A percentile compares a stretch with the other conserved stretches of the same genome.
Conservation (phyloP, 2,329 filamentous ascomycete genomes). For the Salinomyces thailandicus region DNA sequence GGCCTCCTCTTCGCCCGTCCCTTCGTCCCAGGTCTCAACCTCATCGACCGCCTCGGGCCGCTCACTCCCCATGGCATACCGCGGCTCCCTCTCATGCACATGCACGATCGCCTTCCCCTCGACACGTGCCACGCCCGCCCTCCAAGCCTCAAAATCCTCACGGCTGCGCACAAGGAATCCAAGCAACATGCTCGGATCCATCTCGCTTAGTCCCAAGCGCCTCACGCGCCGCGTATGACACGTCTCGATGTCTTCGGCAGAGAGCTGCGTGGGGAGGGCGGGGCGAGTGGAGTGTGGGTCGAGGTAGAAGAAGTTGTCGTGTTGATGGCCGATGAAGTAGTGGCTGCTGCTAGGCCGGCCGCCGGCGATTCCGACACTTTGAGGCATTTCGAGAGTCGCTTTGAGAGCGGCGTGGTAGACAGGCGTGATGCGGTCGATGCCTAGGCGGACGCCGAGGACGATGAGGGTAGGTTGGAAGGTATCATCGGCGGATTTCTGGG, state of each 20-base stretch:
- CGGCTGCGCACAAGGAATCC: conserved; percentile 79
- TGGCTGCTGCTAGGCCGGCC: conserved; percentile 85
- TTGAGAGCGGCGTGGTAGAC: conserved; percentile 95
- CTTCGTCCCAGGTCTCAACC: conserved; percentile 76
- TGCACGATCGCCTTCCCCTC: conserved; percentile 76
- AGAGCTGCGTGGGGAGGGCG: conserved; percentile 51
- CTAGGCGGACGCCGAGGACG: conserved; percentile 76
- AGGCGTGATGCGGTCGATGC: conserved; percentile 87
- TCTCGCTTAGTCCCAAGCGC: conserved; percentile 73
- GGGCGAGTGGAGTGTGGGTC: conserved; percentile 83
- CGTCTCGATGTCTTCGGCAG: conserved; percentile 61
- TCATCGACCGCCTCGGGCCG: conserved; percentile 72
- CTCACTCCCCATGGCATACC: conserved; percentile 40
- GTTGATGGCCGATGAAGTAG: conserved; percentile 64
- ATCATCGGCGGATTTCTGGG: conserved; percentile 47
- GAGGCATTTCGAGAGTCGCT: conserved; percentile 69
- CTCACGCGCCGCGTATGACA: conserved; percentile 83
- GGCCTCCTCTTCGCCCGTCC: conserved; percentile 30
- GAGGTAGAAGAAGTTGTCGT: conserved; percentile 79
- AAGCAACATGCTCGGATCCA: conserved; percentile 97
- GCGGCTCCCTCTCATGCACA: conserved; percentile 62
- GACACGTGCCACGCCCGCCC: conserved; percentile 35
- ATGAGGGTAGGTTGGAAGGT: conserved; percentile 76
- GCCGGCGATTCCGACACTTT: conserved; percentile 92
- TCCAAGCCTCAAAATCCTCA: conserved; percentile 77